Evolutionary conservation across 179 eudicot genomes (phyloP), one percentile per base, ranked within the genome.

Genomic region (Carnegiea gigantea): DNA sequence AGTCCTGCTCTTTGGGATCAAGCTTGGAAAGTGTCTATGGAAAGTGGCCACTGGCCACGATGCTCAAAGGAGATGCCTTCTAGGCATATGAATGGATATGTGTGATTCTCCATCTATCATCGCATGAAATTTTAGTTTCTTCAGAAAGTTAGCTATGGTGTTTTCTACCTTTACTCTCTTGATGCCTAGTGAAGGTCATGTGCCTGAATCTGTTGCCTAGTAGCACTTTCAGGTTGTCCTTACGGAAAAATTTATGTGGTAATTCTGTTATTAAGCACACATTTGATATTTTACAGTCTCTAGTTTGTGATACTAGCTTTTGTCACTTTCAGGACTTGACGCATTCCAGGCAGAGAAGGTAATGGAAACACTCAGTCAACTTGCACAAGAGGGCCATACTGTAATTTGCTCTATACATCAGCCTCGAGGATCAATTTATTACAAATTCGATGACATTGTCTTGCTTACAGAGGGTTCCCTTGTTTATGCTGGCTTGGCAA

Each of bases 261-360:
- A 65, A 24, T 26, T 26, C 17, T 65, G 38, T 20, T 54, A 24
- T 65, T 65, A 17, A 26, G 38, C 3, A 9, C 17, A 18, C 26
- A 26, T 54, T 1, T 54, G 62, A 54, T 48, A 54, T 20, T 1
- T 40, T 40, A 17, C n/a, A 14, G 21, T 17, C 62, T 54, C n/a
- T 62, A 13, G 30, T 10, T 33, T 57, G 15, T 9, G 30, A 23
- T 60, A 38, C 78, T 65, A 43, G 70, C 75, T 21, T 74, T 43
- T 80, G 49, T 53, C 81, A 28, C 79, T 89, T 86, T 83, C 89
- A 96, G 99, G 99, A 83, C 97, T 96, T 82, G 99, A 96, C 86
- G 99, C 99, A 51, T 96, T 96, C 87, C 99, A 96, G 87, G 97
- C 99, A 73, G 99, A 94, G 83, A 92, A 94, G 85, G 99, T 96